A percentile compares a stretch with the other conserved stretches of the same genome.
Conservation (phyloP, 2,329 filamentous ascomycete species). For the Trichophyton equinum region DNA sequence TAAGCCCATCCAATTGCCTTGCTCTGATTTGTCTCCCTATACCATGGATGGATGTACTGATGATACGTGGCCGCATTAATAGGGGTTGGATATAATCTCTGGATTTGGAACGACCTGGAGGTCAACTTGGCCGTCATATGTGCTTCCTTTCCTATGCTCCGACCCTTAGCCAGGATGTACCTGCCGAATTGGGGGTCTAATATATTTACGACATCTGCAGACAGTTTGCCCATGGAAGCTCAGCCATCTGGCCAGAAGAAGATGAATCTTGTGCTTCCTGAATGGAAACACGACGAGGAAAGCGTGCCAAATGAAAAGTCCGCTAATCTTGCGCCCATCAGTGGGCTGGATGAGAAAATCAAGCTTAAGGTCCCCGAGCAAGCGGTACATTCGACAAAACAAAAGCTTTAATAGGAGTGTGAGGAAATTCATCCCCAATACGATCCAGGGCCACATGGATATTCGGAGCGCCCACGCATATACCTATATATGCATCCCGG, state of each 20-base stretch:
- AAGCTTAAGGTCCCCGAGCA: neutral
- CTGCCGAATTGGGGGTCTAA: slow-evolving; percentile 7
- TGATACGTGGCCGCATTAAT: neutral
- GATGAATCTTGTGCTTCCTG: neutral
- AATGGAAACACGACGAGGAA: neutral
- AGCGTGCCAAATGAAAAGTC: neutral
- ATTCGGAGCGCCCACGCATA: neutral
- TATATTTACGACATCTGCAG: neutral
- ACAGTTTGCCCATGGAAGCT: slow-evolving; percentile 1
- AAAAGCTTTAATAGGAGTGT: neutral
- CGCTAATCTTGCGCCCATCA: neutral
- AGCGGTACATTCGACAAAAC: neutral
- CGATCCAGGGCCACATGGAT: neutral
- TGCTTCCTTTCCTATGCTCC: slow-evolving; percentile 15
- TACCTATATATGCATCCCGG: too few relatives aligned
- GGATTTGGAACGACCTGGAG: slow-evolving; percentile 15
- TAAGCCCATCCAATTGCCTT: slow-evolving; percentile 3
- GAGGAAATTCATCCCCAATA: neutral
- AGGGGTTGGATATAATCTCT: slow-evolving; percentile 15
- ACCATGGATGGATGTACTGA: neutral
- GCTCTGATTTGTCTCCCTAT: neutral
- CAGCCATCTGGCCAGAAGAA: neutral
- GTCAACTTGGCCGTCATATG: slow-evolving; percentile 17
- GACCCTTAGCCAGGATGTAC: slow-evolving; percentile 12
- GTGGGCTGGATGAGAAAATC: neutral